phyloP scores from a whole-genome alignment of 2,329 filamentous ascomycete species.

The Sordariomycetes sp. region DNA sequence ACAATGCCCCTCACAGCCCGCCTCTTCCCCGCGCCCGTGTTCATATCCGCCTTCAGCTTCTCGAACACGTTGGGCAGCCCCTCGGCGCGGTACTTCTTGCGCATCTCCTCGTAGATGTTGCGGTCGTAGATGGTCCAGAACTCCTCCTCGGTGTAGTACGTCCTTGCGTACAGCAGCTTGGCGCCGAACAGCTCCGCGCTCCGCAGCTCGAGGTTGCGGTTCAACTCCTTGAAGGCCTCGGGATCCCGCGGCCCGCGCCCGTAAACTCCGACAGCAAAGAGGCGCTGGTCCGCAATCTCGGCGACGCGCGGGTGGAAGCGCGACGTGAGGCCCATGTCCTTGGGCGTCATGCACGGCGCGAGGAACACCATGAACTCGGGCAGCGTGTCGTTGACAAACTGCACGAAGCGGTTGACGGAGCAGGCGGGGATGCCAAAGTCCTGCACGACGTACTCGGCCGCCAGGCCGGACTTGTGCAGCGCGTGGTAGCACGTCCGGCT shows the following conservation, averaged over 20 bases:
- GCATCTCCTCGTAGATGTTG: conserved; percentile 41
- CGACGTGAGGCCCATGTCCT: conserved; percentile 31
- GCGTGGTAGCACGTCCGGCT: conserved; percentile 54
- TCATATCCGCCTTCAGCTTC: conserved; percentile 41
- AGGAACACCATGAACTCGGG: conserved; percentile 16
- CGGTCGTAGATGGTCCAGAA: conserved; percentile 55
- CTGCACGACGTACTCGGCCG: conserved; percentile 49
- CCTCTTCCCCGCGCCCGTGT: conserved; percentile 11
- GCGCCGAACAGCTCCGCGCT: conserved; percentile 46
- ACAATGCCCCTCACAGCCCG: conserved; percentile 13
- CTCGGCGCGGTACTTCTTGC: conserved; percentile 44
- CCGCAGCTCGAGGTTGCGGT: conserved; percentile 46
- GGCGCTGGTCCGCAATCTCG: conserved; percentile 10
- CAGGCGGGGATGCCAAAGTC: conserved; percentile 41
- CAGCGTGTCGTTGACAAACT: conserved; percentile 26
- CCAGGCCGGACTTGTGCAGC: conserved; percentile 45
- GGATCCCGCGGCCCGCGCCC: conserved; percentile 29
- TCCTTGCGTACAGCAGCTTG: conserved; percentile 60
- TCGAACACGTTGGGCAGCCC: conserved; percentile 53
- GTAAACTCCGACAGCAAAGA: conserved; percentile 54
- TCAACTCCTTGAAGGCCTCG: conserved; percentile 34
- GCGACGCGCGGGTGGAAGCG: conserved; percentile 20
- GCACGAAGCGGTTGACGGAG: conserved; percentile 26
- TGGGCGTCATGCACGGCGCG: conserved; percentile 16
- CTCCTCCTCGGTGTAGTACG: conserved; percentile 53